Evolutionary conservation across 257 asterid species (phyloP), one percentile per base, ranked within the genome.

Genomic region (Anisodus acutangulus): DNA sequence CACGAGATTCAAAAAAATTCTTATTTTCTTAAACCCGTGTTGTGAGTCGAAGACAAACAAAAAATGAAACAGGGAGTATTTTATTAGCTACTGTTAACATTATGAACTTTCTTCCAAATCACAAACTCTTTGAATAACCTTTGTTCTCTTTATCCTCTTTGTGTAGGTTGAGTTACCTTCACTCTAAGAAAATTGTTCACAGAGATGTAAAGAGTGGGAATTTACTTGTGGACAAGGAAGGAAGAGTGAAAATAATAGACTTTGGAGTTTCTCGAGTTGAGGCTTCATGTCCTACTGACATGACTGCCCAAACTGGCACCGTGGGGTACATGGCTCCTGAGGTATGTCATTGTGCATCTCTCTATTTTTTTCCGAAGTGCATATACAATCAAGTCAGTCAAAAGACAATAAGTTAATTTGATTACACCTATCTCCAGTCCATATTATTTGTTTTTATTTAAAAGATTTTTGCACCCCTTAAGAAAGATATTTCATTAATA

Each of bases 301-400:
- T 85, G 87, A 84, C 86, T 0, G 84, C 53, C 2, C 19, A 49
- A 10, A 58, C 53, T 0, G 89, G 87, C 8, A 87, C 90, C 9
- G 3, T 16, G 0, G 83, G 82, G 6, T 88, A 85, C 66, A 88
- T 88, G 88, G 88, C 90, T 69, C 87, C 88, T 2, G 87, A 83
- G 85, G 90, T 87, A 31, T 55, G 16, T 16, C 8, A 10, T 67
- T 16, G 6, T 35, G 39, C 12, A 60, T 45, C 3, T 5, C 43
- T 60, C 54, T 72, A 6, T 0, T 55, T 67, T 2, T 53, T 53
- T 53, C 13, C 58, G 4, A 7, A 1, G 54, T 47, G 53, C 53
- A 7, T 47, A 47, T 31, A 31, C 35, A 31, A 43, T 53, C 58
- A 53, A 55, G 60, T 55, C 16, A 55, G 60, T 12, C 60, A 55